phyloP scores from a whole-genome alignment of 169 alveolate species.

The Cardiosporidium cionae region DNA sequence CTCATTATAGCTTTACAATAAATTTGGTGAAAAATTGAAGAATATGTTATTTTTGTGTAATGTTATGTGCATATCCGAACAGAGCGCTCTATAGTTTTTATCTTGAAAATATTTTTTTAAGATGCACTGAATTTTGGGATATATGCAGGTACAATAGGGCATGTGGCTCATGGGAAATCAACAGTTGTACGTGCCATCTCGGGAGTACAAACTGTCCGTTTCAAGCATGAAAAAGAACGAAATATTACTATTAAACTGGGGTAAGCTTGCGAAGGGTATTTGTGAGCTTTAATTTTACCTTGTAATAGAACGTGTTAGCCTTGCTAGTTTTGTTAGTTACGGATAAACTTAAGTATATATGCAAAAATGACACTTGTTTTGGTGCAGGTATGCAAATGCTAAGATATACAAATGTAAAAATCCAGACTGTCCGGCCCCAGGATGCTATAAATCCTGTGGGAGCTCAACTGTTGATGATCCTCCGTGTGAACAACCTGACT shows the following conservation, averaged over 20 bases:
- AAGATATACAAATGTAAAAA: constrained; percentile 92
- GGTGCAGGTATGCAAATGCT: constrained; percentile 90
- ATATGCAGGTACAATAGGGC: constrained; percentile 98
- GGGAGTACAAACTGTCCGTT: constrained; percentile 91
- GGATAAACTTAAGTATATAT: background rate
- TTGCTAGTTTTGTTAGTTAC: background rate
- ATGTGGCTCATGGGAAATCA: constrained; percentile 99
- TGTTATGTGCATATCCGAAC: too few species aligned
- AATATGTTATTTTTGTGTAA: too few species aligned
- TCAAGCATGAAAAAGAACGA: constrained; percentile 89
- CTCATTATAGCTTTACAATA: too few species aligned
- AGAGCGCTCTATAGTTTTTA: too few species aligned
- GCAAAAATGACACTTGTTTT: too few species aligned
- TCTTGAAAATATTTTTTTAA: too few species aligned
- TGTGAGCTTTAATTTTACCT: background rate
- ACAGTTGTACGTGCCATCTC: constrained; percentile 96
- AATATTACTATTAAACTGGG: constrained; percentile 97
- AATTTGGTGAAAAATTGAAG: too few species aligned
- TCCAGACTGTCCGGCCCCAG: constrained; percentile 93
- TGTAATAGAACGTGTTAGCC: background rate
- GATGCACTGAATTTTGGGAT: too few species aligned
- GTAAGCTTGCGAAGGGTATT: background rate
- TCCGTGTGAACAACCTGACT: constrained; percentile 76
- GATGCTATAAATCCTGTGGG: constrained; percentile 86
- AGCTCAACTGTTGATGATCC: constrained; percentile 82